These are phyloP conservation scores for Sphaerulina vaccinii DNA, from an alignment of 2,329 filamentous ascomycete genomes.

Conservation along the genomic window DNA sequence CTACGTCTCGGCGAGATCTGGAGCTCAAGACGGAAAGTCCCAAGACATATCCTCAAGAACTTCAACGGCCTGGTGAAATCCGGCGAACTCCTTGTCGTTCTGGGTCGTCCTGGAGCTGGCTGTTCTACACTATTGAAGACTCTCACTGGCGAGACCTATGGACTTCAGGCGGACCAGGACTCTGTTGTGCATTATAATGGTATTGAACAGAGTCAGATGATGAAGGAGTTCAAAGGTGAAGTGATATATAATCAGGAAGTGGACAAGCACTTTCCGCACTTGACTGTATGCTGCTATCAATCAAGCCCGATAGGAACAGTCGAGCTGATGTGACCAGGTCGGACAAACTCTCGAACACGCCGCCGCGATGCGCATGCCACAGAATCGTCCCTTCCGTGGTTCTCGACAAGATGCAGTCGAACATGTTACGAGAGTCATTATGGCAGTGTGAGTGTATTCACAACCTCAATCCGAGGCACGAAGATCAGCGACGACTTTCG, in stretches of 20 bases:
- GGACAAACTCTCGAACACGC: slow-evolving; percentile 59
- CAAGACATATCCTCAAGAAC: slow-evolving; percentile 56
- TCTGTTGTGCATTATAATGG: slow-evolving; percentile 64
- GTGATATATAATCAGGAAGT: slow-evolving; percentile 49
- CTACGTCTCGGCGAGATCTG: slow-evolving; percentile 59
- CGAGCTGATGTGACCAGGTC: no score
- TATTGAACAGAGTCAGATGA: slow-evolving; percentile 43
- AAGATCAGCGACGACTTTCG: no score
- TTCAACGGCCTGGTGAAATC: slow-evolving; percentile 55
- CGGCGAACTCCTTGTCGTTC: slow-evolving; percentile 50
- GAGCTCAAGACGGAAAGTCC: slow-evolving; percentile 48
- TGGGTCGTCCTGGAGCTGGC: slow-evolving; percentile 55
- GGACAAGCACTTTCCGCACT: slow-evolving; percentile 56
- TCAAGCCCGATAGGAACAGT: no score
- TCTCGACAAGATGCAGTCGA: slow-evolving; percentile 47
- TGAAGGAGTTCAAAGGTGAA: slow-evolving; percentile 49
- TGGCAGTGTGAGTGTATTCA: no score
- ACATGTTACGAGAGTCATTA: slow-evolving; percentile 51
- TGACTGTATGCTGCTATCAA: no score
- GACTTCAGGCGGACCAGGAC: slow-evolving; percentile 52
- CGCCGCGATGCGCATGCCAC: slow-evolving; percentile 52
- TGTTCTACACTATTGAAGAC: slow-evolving; percentile 65
- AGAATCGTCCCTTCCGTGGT: slow-evolving; percentile 38
- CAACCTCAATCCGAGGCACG: no score
- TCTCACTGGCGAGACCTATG: slow-evolving; percentile 59